Percentiles rank a stretch among this genome's conserved stretches.
These are phyloP conservation scores for Meyerozyma carpophila DNA, from an alignment of 1,139 yeast genomes.

Conservation along the genomic window DNA sequence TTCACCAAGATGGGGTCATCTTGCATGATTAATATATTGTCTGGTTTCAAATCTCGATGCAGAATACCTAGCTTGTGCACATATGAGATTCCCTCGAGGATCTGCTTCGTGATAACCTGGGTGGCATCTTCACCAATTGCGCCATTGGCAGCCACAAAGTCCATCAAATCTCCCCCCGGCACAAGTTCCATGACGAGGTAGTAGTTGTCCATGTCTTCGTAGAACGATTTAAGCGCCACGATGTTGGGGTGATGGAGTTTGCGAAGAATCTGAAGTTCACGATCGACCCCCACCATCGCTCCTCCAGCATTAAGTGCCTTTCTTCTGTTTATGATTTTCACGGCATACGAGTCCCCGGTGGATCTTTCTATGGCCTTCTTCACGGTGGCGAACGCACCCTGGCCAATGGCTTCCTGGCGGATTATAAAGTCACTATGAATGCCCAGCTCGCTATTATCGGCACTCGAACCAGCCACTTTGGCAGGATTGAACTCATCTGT, in stretches of 20 bases:
- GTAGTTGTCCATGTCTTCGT: conserved; percentile 74
- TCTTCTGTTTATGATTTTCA: conserved; percentile 78
- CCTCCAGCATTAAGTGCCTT: conserved; percentile 69
- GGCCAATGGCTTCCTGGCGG: conserved; percentile 81
- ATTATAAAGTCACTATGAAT: conserved; percentile 73
- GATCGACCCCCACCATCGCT: conserved; percentile 59
- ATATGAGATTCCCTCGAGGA: conserved; percentile 76
- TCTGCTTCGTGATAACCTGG: conserved; percentile 78
- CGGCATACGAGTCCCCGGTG: conserved; percentile 84
- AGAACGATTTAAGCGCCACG: conserved; percentile 75
- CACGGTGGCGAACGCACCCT: conserved; percentile 96
- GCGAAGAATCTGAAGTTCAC: conserved; percentile 78
- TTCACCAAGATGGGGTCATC: conserved; percentile 88
- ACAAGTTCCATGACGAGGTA: conserved; percentile 93
- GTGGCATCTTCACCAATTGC: conserved; percentile 88
- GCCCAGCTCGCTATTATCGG: conserved; percentile 36
- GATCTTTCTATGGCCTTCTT: conserved; percentile 82
- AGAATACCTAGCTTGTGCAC: conserved; percentile 88
- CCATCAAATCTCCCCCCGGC: conserved; percentile 98
- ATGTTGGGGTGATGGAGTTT: conserved; percentile 79
- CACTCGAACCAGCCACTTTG: conserved; percentile 16
- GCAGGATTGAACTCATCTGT: conserved; percentile 37
- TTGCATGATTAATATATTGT: conserved; percentile 82
- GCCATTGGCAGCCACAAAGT: conserved; percentile 87
- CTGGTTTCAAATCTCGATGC: conserved; percentile 91